Conservation (phyloP, 2,329 filamentous ascomycete genomes). For the Harringtonia aguacate region DNA sequence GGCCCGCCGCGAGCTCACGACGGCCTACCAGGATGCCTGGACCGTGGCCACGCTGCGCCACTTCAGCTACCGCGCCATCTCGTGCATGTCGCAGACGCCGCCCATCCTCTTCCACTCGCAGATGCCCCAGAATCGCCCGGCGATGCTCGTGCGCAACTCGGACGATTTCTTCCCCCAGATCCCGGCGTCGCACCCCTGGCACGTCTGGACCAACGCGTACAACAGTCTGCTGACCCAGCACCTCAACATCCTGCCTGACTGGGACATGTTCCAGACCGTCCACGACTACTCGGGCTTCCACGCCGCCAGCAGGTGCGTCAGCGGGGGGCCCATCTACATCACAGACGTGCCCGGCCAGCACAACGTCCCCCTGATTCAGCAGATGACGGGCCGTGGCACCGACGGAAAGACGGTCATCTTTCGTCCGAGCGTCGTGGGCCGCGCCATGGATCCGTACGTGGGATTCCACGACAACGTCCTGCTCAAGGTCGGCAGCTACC, state of each 20-base stretch:
- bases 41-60: conserved; percentile 64
- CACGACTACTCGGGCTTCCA: conserved; percentile 71
- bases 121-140: conserved; percentile 62
- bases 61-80: conserved; percentile 70
- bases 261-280: conserved; percentile 59
- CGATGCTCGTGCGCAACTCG: conserved; percentile 71
- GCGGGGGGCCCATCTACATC: conserved; percentile 87
- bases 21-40: conserved; percentile 79
- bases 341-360: conserved; percentile 83
- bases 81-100: conserved; percentile 90
- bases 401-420: conserved; percentile 70
- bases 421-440: conserved; percentile 64
- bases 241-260: conserved; percentile 78
- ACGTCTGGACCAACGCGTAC: conserved; percentile 89
- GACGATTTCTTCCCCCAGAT: conserved; percentile 87
- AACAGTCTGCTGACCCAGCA: conserved; percentile 75
- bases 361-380: conserved; percentile 60
- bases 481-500: conserved; percentile 70
- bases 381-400: conserved; percentile 69
- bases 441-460: conserved; percentile 62
- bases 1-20: conserved; percentile 60
- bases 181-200: conserved; percentile 78
- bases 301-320: conserved; percentile 79
- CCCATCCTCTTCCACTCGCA: conserved; percentile 80
- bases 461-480: conserved; percentile 63